Percentiles rank a stretch among this genome's conserved stretches.
These are phyloP conservation scores for Ophiostoma sp. DNA, from an alignment of 2,329 filamentous ascomycete genomes.

Conservation along the genomic window DNA sequence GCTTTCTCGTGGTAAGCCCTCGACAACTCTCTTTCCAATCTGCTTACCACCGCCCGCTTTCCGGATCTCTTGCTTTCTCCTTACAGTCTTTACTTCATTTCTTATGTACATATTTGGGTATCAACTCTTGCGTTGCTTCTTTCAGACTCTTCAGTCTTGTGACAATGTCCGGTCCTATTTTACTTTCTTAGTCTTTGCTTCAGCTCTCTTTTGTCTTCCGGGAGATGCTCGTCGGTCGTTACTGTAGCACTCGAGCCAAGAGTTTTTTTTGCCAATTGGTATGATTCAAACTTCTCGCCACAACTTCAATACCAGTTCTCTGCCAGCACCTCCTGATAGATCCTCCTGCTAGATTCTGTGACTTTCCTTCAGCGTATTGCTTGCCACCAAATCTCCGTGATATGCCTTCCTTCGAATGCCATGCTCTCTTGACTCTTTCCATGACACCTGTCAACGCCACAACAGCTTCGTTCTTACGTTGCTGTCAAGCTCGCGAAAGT, in stretches of 20 bases:
- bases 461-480: no score
- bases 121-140: background rate
- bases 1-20: slow-evolving; percentile 56
- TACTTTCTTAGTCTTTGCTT: background rate
- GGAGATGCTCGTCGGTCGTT: slow-evolving; percentile 9
- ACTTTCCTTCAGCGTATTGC: no score
- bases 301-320: background rate
- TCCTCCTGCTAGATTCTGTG: no score
- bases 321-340: background rate
- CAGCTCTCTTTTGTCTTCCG: background rate
- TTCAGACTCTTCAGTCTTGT: background rate
- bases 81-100: slow-evolving; percentile 12
- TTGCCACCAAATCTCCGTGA: no score
- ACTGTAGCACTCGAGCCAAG: slow-evolving; percentile 5
- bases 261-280: background rate
- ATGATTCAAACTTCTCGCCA: background rate
- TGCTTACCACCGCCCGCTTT: background rate
- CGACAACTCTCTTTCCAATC: background rate
- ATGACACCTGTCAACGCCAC: no score
- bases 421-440: no score
- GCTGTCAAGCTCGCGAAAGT: background rate
- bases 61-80: background rate
- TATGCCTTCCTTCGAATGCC: no score
- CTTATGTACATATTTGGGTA: slow-evolving; percentile 8
- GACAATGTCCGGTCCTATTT: background rate